Evolutionary conservation across 2,329 filamentous ascomycete genomes (phyloP), one percentile per base, ranked within the genome.

Genomic region (Elsinoe necatrix): DNA sequence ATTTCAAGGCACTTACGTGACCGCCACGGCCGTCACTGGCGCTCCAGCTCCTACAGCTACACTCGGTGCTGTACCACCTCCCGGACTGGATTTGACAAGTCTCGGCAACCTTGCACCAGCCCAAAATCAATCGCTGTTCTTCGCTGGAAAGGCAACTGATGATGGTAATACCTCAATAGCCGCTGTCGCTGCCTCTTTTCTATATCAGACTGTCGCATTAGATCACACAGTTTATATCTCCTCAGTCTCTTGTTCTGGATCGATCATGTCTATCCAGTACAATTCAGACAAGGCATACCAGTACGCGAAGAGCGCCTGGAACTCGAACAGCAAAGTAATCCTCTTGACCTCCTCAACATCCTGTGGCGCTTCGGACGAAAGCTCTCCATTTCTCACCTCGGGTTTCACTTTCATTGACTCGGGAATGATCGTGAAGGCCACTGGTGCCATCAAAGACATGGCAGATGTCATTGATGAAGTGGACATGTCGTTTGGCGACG

Each of bases 181-280:
- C 1, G 35, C 43, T 20, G 50, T 55, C 4, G 27, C 27, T 11
- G 50, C 58, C 43, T 54, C 51, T 14, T 59, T 58, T 48, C 55
- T 51, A 54, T 56, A 60, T 41, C 59, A 57, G 4, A 59, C 59
- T 8, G 47, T 60, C 21, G 59, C 58, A 5, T 54, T 60, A 3
- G 59, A 60, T 20, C 57, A 60, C 42, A 58, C 57, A 20, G 54
- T 34, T 8, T 60, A 58, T 20, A 57, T 60, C 57, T 56, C 41
- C 6, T 41, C 37, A 9, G 47, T 59, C n/a, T 47, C 55, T 9
- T 60, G 59, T n/a, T 39, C 51, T 23, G 25, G 16, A 11, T 52
- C 56, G 20, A 47, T 23, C 29, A 58, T 58, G 8, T 54, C 54
- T 18, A 56, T 58, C 25, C 25, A 29, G 11, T 60, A 58, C 35